These are phyloP conservation scores for Naganishia friedmannii DNA, from an alignment of 768 basidiomycete genomes.

Conservation along the genomic window DNA sequence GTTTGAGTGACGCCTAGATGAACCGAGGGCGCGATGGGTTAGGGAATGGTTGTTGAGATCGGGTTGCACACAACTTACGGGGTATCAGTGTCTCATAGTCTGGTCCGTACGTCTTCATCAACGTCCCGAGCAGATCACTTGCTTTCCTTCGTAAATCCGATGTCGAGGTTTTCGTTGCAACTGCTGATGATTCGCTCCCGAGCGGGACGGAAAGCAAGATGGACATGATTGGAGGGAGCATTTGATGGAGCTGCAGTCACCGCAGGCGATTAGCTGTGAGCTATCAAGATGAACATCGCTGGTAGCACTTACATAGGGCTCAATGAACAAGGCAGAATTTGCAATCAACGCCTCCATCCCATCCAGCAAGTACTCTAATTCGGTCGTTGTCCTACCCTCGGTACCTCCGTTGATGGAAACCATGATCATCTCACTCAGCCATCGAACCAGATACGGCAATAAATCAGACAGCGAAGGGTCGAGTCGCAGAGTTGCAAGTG, in stretches of 20 bases:
- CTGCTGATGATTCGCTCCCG: neutral
- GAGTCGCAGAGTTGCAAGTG: conserved; percentile 78
- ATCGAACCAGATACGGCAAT: conserved; percentile 87
- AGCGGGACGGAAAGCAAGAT: conserved; percentile 83
- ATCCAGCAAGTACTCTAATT: conserved; percentile 77
- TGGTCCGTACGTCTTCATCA: conserved; percentile 52
- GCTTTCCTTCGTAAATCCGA: conserved; percentile 71
- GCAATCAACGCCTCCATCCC: conserved; percentile 79
- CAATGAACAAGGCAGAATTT: conserved; percentile 84
- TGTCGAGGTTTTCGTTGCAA: conserved; percentile 21
- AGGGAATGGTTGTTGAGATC: neutral
- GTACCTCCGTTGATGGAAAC: conserved; percentile 22
- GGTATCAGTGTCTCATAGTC: conserved; percentile 49
- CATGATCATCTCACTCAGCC: conserved; percentile 74
- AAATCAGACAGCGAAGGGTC: conserved; percentile 90
- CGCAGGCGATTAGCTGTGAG: neutral
- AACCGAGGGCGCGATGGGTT: neutral
- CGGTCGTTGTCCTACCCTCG: conserved; percentile 58
- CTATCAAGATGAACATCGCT: neutral
- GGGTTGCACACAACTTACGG: conserved; percentile 39
- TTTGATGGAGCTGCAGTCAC: conserved; percentile 75
- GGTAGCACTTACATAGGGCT: conserved; percentile 83
- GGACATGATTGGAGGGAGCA: conserved; percentile 87
- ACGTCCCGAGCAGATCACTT: conserved; percentile 75
- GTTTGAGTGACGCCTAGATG: conserved; percentile 56